Evolutionary conservation across 495 filamentous ascomycete species (phyloP), one percentile per base, ranked within the genome.

Genomic region (Lentithecium fluviatile): DNA sequence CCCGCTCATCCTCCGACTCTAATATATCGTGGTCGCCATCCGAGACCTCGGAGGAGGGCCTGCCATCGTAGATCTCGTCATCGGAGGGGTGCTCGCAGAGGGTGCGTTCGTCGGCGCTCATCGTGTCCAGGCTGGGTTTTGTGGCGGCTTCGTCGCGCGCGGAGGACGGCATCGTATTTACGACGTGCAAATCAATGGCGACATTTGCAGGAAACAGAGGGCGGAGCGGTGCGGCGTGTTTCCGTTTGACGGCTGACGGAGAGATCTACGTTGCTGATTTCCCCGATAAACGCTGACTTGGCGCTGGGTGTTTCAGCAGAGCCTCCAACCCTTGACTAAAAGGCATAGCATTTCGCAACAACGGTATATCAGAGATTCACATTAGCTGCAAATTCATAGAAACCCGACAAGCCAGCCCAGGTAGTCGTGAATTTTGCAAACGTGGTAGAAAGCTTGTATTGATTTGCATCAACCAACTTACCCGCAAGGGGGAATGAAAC

Each of bases 1-100:
- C 92, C 46, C 87, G 77, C 69, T 97, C 91, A 56, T 96, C 91
- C 75, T 97, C 92, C 62, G 94, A 89, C 43, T 88, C 81, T 58
- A 96, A 71, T 0, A 96, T 85, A n/a, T 85, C 79, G 46, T 83
- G 80, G 68, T 95, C 91, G 71, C 88, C 82, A 23, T 83, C 78
- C 12, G 82, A 77, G 24, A 90, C 76, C 69, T 95, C 90, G 45
- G 81, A 74, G 61, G 88, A 89, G 48, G 83, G 88, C 13, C 88
- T 37, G 15, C 61, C 54, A 20, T 54, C 52, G 38, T 46, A 57
- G 15, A 38, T 34, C 15, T 54, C 54, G 49, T 59, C 61, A 6
- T 58, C 55, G 47, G 36, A 3, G 46, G 47, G 38, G 5, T 51
- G 43, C 10, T 58, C 49, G 54, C 50, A 53, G 19, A 59, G 56